Evolutionary conservation across 2,329 filamentous ascomycete genomes (phyloP).

Genomic region (Phialocephala subalpina): DNA sequence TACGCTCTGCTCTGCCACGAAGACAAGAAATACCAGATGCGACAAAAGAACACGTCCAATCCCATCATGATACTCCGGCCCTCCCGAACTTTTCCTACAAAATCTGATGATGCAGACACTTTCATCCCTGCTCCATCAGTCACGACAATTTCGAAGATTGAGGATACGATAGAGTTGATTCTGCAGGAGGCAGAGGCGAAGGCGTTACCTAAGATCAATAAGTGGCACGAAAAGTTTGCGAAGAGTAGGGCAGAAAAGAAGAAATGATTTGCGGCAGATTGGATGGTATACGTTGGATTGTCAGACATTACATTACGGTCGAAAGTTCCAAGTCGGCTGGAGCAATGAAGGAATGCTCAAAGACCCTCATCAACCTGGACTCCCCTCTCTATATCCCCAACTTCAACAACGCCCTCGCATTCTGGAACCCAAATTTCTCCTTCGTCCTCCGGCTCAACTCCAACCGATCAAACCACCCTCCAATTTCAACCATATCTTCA

Average conservation of each 20-base stretch:
- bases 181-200: conserved; percentile 45
- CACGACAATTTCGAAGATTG: conserved; percentile 61
- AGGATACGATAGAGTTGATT: conserved; percentile 69
- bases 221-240: conserved; percentile 68
- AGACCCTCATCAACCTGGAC: no score
- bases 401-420: conserved; percentile 24
- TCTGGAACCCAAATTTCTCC: conserved; percentile 26
- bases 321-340: not conserved
- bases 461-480: conserved; percentile 31
- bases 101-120: conserved; percentile 32
- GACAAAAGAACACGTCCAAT: conserved; percentile 74
- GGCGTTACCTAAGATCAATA: conserved; percentile 48
- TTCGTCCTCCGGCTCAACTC: conserved; percentile 22
- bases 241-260: conserved; percentile 39
- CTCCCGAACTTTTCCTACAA: conserved; percentile 33
- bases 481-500: conserved; percentile 31
- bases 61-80: conserved; percentile 64
- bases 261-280: conserved; percentile 6
- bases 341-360: no score
- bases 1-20: conserved; percentile 61
- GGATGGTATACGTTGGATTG: not conserved
- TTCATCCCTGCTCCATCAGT: conserved; percentile 49
- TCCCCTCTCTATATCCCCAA: not conserved
- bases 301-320: not conserved
- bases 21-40: conserved; percentile 63